Base-by-base conservation (phyloP, 176 grass and related monocot genomes). In the Oryza coarctata region DNA sequence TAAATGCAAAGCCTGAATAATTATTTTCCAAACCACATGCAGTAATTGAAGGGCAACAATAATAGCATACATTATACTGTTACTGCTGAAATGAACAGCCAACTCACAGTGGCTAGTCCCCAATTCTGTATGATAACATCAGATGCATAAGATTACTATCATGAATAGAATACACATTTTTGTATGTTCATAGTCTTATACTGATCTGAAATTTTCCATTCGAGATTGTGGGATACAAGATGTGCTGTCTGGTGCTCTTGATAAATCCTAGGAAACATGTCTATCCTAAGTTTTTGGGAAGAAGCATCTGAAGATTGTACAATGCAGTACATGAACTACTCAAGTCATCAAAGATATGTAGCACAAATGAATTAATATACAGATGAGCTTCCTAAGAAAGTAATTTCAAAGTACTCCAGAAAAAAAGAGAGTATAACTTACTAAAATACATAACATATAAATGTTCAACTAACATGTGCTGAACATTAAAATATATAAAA, bases 391-490 rank as follows among this genome's bases (percentile, higher is more conserved):
- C 30, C 15, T 40, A 81, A 68, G 29, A 68, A 34, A 80, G 34
- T 17, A 68, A 66, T 27, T 57, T 50, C 69, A 69, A 80, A 38
- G 70, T 70, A 57, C 50, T 17, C 12, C 33, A 62, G n/a, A 80
- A 36, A 68, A 80, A 13, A 60, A 27, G 0, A 12, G 26, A 82
- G 52, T 41, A 62, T 31, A 81, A 29, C 49, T 22, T 17, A 62
- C 68, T 23, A 71, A 62, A 30, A 4, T 39, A 81, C 20, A 6
- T 8, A 81, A 58, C 52, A 61, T 50, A 41, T 81, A 25, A 61
- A n/a, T 39, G 26, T 80, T 80, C 34, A 80, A 70, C 44, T 40
- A 61, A 35, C 33, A 81, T 81, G 49, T 81, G 49, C 58, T 22
- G 33, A 81, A 26, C 22, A 15, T 28, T 27, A 72, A 28, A 6